Evolutionary conservation across 2,329 filamentous ascomycete genomes (phyloP).

Genomic region (Fusarium sororula): DNA sequence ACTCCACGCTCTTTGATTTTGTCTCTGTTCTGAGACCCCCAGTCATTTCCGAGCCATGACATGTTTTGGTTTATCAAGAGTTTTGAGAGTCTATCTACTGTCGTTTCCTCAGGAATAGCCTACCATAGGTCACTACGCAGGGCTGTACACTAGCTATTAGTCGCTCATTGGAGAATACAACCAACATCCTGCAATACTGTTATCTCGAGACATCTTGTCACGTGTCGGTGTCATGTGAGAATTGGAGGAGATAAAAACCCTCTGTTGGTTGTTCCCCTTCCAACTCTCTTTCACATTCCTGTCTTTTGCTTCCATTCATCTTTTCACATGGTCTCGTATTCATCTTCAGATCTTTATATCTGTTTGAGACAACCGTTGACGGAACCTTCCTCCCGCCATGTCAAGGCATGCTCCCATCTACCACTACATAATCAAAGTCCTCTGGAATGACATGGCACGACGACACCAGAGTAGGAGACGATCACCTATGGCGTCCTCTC

Average conservation of each 20-base stretch:
- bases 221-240: not conserved
- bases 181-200: constrained; percentile 2
- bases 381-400: not conserved
- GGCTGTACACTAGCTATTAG: constrained; percentile 2
- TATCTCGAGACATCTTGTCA: not conserved
- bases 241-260: not conserved
- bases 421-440: not conserved
- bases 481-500: not conserved
- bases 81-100: not conserved
- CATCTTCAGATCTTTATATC: not conserved
- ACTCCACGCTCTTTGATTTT: constrained; percentile 6
- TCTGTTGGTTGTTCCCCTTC: not conserved
- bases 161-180: constrained; percentile 18
- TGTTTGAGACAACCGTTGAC: not conserved
- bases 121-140: not conserved
- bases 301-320: not conserved
- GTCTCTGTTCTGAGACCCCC: not conserved
- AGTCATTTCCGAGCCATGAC: constrained; percentile 22
- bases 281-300: not conserved
- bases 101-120: not conserved
- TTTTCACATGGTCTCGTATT: not conserved
- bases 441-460: not conserved
- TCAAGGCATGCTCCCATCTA: not conserved
- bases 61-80: constrained; percentile 2
- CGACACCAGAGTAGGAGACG: not conserved